Conservation (phyloP, 2,329 filamentous ascomycete species). For the Penicillium thymicola region DNA sequence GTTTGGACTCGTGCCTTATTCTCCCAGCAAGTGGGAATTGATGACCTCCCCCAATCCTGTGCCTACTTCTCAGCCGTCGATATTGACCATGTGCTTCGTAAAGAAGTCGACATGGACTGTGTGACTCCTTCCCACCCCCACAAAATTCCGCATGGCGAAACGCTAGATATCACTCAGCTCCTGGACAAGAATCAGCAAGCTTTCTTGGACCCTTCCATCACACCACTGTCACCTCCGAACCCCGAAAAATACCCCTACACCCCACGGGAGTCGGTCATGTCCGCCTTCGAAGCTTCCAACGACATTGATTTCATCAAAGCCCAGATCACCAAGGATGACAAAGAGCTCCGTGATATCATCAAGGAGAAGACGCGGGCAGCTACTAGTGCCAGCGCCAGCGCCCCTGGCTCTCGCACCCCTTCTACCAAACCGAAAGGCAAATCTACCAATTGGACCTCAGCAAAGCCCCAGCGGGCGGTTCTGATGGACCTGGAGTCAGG, state of each 20-base stretch:
- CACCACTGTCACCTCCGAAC: constrained; percentile 57
- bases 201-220: constrained; percentile 62
- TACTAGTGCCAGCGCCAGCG: constrained; percentile 6
- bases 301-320: constrained; percentile 70
- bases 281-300: constrained; percentile 56
- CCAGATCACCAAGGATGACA: constrained; percentile 73
- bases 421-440: constrained; percentile 29
- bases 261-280: constrained; percentile 76
- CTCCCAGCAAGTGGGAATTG: constrained; percentile 90
- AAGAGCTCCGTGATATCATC: constrained; percentile 71
- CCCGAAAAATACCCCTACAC: constrained; percentile 65
- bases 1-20: constrained; percentile 98
- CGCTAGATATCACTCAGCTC: constrained; percentile 75
- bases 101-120: constrained; percentile 98
- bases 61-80: constrained; percentile 96
- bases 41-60: constrained; percentile 89
- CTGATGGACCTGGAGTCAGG: constrained; percentile 44
- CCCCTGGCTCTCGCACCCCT: constrained; percentile 16
- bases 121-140: constrained; percentile 80
- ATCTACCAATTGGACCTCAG: constrained; percentile 28
- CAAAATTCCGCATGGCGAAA: constrained; percentile 80
- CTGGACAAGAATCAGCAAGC: constrained; percentile 69
- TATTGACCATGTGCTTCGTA: constrained; percentile 90
- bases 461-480: constrained; percentile 44
- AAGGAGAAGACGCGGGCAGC: constrained; percentile 53